Conservation (phyloP, 2,329 filamentous ascomycete genomes). For the Cercospora sp. region DNA sequence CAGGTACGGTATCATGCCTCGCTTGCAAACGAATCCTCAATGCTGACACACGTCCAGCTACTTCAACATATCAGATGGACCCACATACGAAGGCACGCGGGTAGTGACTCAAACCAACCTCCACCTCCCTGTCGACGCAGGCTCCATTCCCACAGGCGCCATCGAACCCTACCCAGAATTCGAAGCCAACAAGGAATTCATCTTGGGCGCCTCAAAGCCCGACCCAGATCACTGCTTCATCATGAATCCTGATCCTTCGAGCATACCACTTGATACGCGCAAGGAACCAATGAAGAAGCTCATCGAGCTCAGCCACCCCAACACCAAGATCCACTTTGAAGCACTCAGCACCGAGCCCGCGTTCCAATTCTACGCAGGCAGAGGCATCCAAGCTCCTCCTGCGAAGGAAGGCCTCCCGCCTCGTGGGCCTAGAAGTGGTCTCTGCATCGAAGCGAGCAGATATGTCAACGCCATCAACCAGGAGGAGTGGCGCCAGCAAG, state of each 20-base stretch:
- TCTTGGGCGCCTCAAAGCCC: slow-evolving; percentile 68
- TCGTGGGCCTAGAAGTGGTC: slow-evolving; percentile 68
- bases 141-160: slow-evolving; percentile 70
- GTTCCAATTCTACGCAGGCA: slow-evolving; percentile 96
- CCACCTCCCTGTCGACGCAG: slow-evolving; percentile 72
- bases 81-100: slow-evolving; percentile 63
- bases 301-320: slow-evolving; percentile 71
- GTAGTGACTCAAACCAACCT: slow-evolving; percentile 59
- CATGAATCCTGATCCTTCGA: slow-evolving; percentile 62
- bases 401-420: slow-evolving; percentile 57
- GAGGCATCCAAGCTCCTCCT: too few relatives aligned
- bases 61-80: slow-evolving; percentile 65
- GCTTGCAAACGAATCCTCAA: slow-evolving; percentile 9
- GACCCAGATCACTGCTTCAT: slow-evolving; percentile 91
- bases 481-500: slow-evolving; percentile 75
- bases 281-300: slow-evolving; percentile 63
- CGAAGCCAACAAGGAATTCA: slow-evolving; percentile 66
- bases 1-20: slow-evolving; percentile 55
- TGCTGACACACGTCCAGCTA: slow-evolving; percentile 48
- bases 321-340: slow-evolving; percentile 76
- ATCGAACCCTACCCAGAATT: slow-evolving; percentile 67
- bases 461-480: slow-evolving; percentile 88
- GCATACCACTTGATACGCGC: slow-evolving; percentile 54
- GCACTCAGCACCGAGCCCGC: slow-evolving; percentile 89
- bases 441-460: slow-evolving; percentile 89